Percentiles rank a stretch among this genome's conserved stretches.
These are phyloP conservation scores for Sporisorium scitamineum DNA, from an alignment of 1,284 basidiomycete genomes.

Conservation along the genomic window DNA sequence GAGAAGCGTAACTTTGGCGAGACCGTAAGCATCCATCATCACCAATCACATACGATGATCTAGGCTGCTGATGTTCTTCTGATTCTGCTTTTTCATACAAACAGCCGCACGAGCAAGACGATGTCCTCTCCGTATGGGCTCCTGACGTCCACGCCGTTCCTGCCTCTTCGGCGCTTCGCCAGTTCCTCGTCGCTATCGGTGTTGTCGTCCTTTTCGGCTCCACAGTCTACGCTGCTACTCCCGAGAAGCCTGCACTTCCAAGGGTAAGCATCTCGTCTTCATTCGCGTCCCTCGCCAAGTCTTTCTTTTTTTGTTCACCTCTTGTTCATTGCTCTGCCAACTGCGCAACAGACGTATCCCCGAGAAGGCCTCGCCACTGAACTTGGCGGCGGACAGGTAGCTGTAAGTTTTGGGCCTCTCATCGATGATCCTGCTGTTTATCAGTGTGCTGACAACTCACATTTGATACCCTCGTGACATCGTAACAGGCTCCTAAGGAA, in stretches of 20 bases:
- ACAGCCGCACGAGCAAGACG: slow-evolving; percentile 67
- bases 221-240: slow-evolving; percentile 57
- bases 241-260: slow-evolving; percentile 60
- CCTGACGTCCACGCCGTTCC: slow-evolving; percentile 64
- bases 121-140: slow-evolving; percentile 67
- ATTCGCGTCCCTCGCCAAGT: neutral
- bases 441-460: neutral
- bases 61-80: neutral
- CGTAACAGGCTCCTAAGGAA: slow-evolving; percentile 47
- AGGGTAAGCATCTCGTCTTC: slow-evolving; percentile 34
- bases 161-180: slow-evolving; percentile 58
- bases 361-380: slow-evolving; percentile 65
- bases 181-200: slow-evolving; percentile 59
- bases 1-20: slow-evolving; percentile 68
- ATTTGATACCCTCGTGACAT: neutral
- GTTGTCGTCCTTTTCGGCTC: slow-evolving; percentile 47
- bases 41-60: neutral
- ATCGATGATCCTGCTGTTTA: neutral
- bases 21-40: slow-evolving; percentile 47
- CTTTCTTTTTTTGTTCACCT: slow-evolving; percentile 3
- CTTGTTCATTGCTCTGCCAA: neutral
- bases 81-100: neutral
- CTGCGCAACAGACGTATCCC: slow-evolving; percentile 55
- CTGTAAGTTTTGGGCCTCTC: slow-evolving; percentile 24
- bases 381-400: slow-evolving; percentile 55